Percentiles rank a stretch among this genome's conserved stretches.
phyloP scores from a whole-genome alignment of 495 filamentous ascomycete species.

The Durotheca rogersii region DNA sequence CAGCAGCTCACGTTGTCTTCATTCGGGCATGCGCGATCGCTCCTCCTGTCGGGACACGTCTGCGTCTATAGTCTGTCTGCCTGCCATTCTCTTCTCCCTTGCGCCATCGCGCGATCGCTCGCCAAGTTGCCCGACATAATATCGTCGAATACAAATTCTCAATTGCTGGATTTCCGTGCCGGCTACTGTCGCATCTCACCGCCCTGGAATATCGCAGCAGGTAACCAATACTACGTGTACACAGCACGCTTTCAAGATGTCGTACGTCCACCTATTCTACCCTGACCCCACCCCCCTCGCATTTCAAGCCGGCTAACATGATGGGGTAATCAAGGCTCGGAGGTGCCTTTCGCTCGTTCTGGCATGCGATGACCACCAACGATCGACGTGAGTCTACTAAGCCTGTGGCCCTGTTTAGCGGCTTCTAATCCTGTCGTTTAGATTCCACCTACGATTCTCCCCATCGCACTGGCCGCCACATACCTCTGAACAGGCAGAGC shows the following conservation, averaged over 20 bases:
- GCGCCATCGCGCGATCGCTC: conserved; percentile 2
- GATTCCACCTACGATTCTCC: conserved; percentile 85
- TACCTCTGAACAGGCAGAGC: conserved; percentile 69
- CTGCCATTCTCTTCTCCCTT: conserved; percentile 15
- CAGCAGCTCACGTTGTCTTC: conserved; percentile 4
- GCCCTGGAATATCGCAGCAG: background rate
- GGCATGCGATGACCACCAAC: conserved; percentile 90
- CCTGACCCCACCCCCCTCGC: background rate
- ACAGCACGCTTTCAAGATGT: conserved; percentile 23
- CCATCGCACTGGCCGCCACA: conserved; percentile 77
- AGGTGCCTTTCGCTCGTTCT: conserved; percentile 73
- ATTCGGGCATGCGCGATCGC: conserved; percentile 12
- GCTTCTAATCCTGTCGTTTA: conserved; percentile 47
- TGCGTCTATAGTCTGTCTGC: conserved; percentile 21
- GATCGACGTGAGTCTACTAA: conserved; percentile 54
- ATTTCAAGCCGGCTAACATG: conserved; percentile 3
- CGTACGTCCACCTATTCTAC: conserved; percentile 18
- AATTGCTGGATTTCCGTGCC: background rate
- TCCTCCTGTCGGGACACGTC: conserved; percentile 10
- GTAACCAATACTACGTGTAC: background rate
- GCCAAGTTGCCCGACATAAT: conserved; percentile 11
- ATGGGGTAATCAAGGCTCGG: conserved; percentile 41
- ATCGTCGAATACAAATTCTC: conserved; percentile 1
- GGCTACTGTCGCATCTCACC: conserved; percentile 6
- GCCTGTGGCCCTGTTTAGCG: background rate